Conservation (phyloP, 1,284 basidiomycete species). For the Ustilago crameri region DNA sequence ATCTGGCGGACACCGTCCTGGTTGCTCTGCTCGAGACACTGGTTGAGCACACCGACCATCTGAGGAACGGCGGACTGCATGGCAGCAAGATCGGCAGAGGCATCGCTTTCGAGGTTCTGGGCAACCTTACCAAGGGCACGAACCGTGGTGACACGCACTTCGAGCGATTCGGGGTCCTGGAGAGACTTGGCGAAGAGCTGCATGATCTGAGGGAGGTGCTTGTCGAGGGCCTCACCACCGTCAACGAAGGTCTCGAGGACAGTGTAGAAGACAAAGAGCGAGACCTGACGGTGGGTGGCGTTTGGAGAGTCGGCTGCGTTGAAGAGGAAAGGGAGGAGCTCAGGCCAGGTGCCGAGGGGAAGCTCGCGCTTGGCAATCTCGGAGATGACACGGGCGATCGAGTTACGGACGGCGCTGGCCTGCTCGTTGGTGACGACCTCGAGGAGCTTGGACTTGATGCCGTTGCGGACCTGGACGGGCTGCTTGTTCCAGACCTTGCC, state of each 20-base stretch:
- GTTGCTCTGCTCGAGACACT: conserved; percentile 83
- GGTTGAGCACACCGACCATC: conserved; percentile 90
- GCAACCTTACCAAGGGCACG: conserved; percentile 90
- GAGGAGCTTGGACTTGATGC: conserved; percentile 88
- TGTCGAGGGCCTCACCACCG: conserved; percentile 75
- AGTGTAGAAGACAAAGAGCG: conserved; percentile 89
- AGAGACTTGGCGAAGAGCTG: conserved; percentile 83
- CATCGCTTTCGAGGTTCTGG: conserved; percentile 88
- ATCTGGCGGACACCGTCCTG: conserved; percentile 86
- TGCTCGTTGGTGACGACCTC: conserved; percentile 82
- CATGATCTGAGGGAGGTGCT: conserved; percentile 82
- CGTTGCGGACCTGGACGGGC: conserved; percentile 77
- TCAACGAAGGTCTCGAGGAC: conserved; percentile 92
- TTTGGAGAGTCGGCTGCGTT: conserved; percentile 79
- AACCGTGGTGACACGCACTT: conserved; percentile 86
- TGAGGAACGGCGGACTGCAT: conserved; percentile 89
- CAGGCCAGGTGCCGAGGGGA: conserved; percentile 82
- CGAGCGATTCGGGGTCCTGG: conserved; percentile 85
- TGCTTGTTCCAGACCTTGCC: conserved; percentile 86
- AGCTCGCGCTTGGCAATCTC: conserved; percentile 92
- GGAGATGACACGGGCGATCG: conserved; percentile 89
- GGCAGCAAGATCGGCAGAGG: conserved; percentile 87
- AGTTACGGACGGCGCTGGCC: conserved; percentile 78
- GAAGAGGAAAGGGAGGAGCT: conserved; percentile 88
- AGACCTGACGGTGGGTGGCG: conserved; percentile 86